Base-by-base conservation (phyloP, 768 basidiomycete genomes). In the Fomitopsis serialis region DNA sequence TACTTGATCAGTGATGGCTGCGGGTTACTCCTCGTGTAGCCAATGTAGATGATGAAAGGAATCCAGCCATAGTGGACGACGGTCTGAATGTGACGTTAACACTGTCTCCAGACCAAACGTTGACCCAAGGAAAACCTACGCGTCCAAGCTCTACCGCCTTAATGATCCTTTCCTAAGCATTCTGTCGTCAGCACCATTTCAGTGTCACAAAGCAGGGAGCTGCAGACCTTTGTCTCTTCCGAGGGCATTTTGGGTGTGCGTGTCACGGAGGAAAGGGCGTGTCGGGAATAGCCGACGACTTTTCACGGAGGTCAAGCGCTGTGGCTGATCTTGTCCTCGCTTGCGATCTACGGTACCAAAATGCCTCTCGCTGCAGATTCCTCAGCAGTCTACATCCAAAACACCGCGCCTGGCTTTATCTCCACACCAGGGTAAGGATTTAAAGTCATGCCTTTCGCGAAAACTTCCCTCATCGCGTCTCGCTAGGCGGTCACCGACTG, bases 1-100 rank as follows among this genome's bases (percentile, higher is more conserved):
- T 51, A 96, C 94, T 97, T 95, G 72, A 96, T 96, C 64, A 98
- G 75, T 36, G 92, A 93, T 19, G 95, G 95, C 62, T 94, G 92
- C 27, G 95, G 95, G 66, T 89, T 92, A 66, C 92, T 94, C 61
- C 88, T 77, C 50, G 88, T 90, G 75, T 90, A 97, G 34, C 95
- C 96, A 65, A 97, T 80, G 70, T 94, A 97, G 64, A 98, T 95
- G 65, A 98, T 92, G 66, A 95, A 74, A 29, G 96, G 96, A 64
- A 98, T 93, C 92, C 95, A 98, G 59, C 86, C 87, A 61, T 94
- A 97, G 72, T 97, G 93, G 50, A 97, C 67, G 63, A 94, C 78
- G 54, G 89, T 92, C 94, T 97, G 64, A 22, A 56, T 46, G 6
- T 17, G 43, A 27, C 24, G 48, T 53, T 37, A 59, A 22, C 3